Evolutionary conservation across 345 rosid species (phyloP), one percentile per base, ranked within the genome.

Genomic region (Nasturtium officinale): DNA sequence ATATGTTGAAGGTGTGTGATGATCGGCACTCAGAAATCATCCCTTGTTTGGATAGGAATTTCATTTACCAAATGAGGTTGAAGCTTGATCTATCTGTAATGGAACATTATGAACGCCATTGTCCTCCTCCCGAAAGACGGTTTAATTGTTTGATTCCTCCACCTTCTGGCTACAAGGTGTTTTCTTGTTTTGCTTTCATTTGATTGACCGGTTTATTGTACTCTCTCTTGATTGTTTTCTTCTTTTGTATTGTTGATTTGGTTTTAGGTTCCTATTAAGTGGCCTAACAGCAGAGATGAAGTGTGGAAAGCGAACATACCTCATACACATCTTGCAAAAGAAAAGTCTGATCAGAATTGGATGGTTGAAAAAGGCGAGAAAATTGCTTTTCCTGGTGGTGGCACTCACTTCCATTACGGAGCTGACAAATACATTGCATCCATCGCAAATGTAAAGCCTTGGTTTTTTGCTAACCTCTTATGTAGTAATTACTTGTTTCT

Each of bases 311-410:
- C 83, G 3, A 95, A 95, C 82, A 95, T 95, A 77, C 99, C 99
- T 74, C 99, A 95, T 75, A 95, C 97, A 59, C 99, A 92, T 83
- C 97, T 95, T 78, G 99, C 99, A 53, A 86, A 84, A 62, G 98
- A 95, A 71, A 95, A 95, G 79, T 95, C 99, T 82, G 98, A 92
- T 74, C 99, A 95, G 87, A 95, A 95, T 74, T 95, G 99, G 99
- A 95, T 95, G 99, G 92, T 89, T 85, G 98, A 87, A 1, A 89
- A 90, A 89, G 99, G 98, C 54, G 96, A 95, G 32, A 95, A 86
- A 82, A 95, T 95, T n/a, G 66, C 57, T 5, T 95, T 95, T 63
- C 98, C 99, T 0, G 99, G 99, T 23, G 99, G 99, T 58, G 99
- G 99, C 52, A 95, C 99, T 57, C 99, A 95, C 81, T 95, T 95